Conservation (phyloP, 768 basidiomycete species). For the Leccinum fibrillosum region DNA sequence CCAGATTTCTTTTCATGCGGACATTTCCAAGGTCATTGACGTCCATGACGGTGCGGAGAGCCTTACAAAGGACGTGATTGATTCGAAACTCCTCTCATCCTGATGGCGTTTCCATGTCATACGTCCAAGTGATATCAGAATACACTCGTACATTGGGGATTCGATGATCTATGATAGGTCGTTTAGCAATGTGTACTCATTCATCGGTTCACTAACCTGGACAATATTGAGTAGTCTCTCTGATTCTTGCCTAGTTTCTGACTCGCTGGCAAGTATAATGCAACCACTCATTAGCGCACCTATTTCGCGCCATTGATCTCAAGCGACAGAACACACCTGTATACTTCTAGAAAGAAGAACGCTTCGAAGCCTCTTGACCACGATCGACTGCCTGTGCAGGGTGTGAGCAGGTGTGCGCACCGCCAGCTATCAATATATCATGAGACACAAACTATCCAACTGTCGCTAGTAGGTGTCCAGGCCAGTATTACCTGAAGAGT, state of each 20-base stretch:
- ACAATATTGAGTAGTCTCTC: constrained; percentile 6
- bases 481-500: neutral
- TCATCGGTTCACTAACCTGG: neutral
- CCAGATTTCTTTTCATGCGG: constrained; percentile 46
- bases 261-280: neutral
- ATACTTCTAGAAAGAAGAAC: too few relatives aligned
- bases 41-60: constrained; percentile 78
- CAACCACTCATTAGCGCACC: neutral
- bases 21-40: constrained; percentile 77
- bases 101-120: constrained; percentile 1
- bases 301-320: too few relatives aligned
- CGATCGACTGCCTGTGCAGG: neutral
- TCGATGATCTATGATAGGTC: neutral
- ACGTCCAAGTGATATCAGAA: neutral
- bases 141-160: neutral
- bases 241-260: neutral
- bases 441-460: too few relatives aligned
- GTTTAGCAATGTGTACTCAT: neutral
- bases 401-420: neutral
- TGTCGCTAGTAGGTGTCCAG: neutral
- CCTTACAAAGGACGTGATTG: constrained; percentile 69
- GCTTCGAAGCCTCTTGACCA: too few relatives aligned
- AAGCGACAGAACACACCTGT: too few relatives aligned
- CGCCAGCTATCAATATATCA: neutral
- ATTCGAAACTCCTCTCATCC: constrained; percentile 49